Percentiles rank a stretch among this genome's conserved stretches.
phyloP scores from a whole-genome alignment of 176 grass and related monocot genomes.

The Avena sativa region DNA sequence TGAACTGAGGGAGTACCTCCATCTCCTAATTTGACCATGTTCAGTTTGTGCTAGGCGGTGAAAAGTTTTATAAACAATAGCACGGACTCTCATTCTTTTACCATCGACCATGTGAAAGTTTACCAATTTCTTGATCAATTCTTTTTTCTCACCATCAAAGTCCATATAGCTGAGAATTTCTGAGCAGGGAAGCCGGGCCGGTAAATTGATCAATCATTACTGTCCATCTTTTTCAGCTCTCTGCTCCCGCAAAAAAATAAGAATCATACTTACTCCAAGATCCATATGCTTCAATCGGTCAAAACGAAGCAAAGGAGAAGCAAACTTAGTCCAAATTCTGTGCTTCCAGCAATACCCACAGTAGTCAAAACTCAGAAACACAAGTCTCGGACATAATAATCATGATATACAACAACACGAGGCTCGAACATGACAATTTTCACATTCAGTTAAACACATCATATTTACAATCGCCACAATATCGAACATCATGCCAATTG shows the following conservation, averaged over 20 bases:
- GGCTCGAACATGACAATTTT: constrained; percentile 36
- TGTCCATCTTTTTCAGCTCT: no score
- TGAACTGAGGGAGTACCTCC: neutral
- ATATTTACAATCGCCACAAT: neutral
- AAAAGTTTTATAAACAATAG: constrained; percentile 32
- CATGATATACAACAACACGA: constrained; percentile 24
- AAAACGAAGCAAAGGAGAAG: neutral
- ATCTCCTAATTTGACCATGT: neutral
- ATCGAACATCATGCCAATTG: neutral
- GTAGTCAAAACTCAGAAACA: neutral
- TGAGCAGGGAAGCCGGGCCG: no score
- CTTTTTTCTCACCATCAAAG: no score
- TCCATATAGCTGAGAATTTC: no score
- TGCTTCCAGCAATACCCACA: neutral
- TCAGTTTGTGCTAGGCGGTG: neutral
- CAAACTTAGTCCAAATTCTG: neutral
- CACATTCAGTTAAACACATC: constrained; percentile 16
- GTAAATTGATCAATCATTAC: no score
- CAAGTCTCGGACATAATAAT: constrained; percentile 14
- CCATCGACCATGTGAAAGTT: neutral
- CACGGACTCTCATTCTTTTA: constrained; percentile 33
- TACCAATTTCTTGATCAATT: no score
- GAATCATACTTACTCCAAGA: no score
- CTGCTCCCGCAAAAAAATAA: no score
- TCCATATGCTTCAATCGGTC: neutral